Base-by-base conservation (phyloP, 352 stramenopile genomes). In the Nannochloropsis limnetica region DNA sequence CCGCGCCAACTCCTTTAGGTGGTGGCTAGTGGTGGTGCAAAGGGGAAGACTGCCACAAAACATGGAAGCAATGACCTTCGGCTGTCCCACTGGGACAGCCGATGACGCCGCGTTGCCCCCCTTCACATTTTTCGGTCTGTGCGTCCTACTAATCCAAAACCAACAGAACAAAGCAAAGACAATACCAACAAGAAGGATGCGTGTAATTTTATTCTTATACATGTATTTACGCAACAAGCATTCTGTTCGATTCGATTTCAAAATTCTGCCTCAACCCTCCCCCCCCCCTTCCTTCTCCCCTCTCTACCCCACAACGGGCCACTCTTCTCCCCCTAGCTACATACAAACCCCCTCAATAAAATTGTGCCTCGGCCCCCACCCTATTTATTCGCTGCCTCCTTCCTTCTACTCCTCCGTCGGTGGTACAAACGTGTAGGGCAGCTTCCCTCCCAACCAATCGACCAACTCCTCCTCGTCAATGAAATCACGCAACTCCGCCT, bases 361-460 rank as follows among this genome's bases (percentile, higher is more conserved):
- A 3, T 44, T 44, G 37, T 49, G 4, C 1, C 17, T 20, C 37
- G 11, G 37, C 37, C 17, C 37, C 37, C 37, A 49, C 37, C 17
- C 32, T 49, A 6, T 49, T 49, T 49, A 49, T 49, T 15, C n/a
- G n/a, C n/a, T n/a, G n/a, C 1, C 37, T 49, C 8, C 37, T 49
- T 20, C 17, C 1, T 49, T 14, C 17, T 28, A 74, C 25, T 74
- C 61, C 3, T 74, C 61, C 25, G 0, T 11, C 14, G 61, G 61
- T 74, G 61, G 11, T 27, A 28, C 61, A 22, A 74, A 74, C n/a
- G 61, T 74, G 61, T 74, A 74, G n/a, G 61, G 61, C 3, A 74
- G 61, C 25, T 74, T 74, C 25, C 61, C 61, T 31, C 61, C 61
- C 61, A 74, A 74, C 61, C 61, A 74, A 25, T 74, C 61, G 8